A percentile compares a stretch with the other conserved stretches of the same genome.
Evolutionary conservation across 2,329 filamentous ascomycete genomes (phyloP).

Genomic region (Aspergillus sp.): DNA sequence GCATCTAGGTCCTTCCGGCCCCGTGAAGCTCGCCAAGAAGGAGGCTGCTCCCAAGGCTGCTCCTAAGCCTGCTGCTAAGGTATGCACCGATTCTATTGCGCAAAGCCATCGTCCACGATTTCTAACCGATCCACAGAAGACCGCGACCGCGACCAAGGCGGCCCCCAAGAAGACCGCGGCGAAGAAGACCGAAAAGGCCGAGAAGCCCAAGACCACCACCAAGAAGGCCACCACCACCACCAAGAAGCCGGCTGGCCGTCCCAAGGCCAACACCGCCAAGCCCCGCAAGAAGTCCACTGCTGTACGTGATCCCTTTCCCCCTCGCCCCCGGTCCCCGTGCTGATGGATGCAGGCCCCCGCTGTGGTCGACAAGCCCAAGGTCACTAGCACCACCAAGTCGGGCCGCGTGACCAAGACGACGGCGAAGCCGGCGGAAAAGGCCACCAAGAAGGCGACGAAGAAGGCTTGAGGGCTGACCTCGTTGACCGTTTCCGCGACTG

Average conservation of each 20-base stretch:
- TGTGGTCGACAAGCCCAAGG: constrained; percentile 66
- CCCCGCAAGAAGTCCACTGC: constrained; percentile 51
- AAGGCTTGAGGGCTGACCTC: constrained; percentile 25
- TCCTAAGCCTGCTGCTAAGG: constrained; percentile 30
- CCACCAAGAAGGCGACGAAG: constrained; percentile 49
- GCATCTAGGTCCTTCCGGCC: constrained; percentile 75
- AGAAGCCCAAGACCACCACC: constrained; percentile 46
- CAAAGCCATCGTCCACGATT: not conserved
- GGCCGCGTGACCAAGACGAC: constrained; percentile 75
- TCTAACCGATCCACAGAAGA: constrained; percentile 11
- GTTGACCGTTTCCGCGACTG: constrained; percentile 17
- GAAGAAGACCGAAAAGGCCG: constrained; percentile 49
- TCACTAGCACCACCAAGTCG: constrained; percentile 79
- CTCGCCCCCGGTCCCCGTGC: constrained; percentile 3
- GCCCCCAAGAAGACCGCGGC: constrained; percentile 21
- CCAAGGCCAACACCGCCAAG: constrained; percentile 54
- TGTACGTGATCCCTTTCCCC: constrained; percentile 26
- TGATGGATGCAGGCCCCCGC: constrained; percentile 57
- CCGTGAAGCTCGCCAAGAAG: constrained; percentile 91
- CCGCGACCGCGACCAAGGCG: constrained; percentile 21
- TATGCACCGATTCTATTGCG: constrained; percentile 6
- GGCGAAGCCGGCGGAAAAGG: constrained; percentile 45
- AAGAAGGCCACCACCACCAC: constrained; percentile 41
- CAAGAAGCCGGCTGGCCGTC: constrained; percentile 54
- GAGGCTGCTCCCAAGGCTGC: constrained; percentile 48